Evolutionary conservation across 176 grass and related monocot genomes (phyloP), one percentile per base, ranked within the genome.

Genomic region (Cymbopogon citratus): DNA sequence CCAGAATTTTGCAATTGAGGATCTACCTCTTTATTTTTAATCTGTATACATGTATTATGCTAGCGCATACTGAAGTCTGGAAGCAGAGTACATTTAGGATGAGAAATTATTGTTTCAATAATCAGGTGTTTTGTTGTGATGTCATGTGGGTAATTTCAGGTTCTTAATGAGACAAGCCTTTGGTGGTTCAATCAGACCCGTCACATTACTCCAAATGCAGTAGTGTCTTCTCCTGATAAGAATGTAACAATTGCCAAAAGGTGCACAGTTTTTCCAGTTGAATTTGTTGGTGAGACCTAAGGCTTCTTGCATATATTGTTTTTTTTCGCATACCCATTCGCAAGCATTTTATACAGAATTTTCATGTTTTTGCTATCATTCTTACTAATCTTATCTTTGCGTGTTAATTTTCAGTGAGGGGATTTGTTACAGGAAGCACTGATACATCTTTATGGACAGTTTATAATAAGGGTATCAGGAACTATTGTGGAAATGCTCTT

Each of bases 391-490:
- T 84, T 70, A 45, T 25, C 4, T 75, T 52, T 52, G 41, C 18
- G 7, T 83, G 39, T 69, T 78, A 74, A 29, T 78, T 88, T 92
- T 68, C 84, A 98, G 92, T 88, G 59, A 87, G 96, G 85, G 90
- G 92, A 74, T 98, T 87, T 93, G 87, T 95, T 48, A 95, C 96
- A 48, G 96, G 96, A 72, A 98, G 89, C 79, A 98, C 96, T 25
- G 96, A 95, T 84, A 98, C 96, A 77, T 98, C 96, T 39, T 73
- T 98, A 24, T 98, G 96, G 96, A 95, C 88, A 9, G 92, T 95
- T 66, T 95, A 98, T 93, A 88, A 63, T 72, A 90, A 99, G 16
- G 96, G 89, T 43, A 51, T 86, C 43, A 99, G 90, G 80, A 95
- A 95, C 48, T 99, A 99, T 72, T 99, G 96, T 71, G 96, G 91